phyloP scores from a whole-genome alignment of 371 early-diverging fungal species.

The Lichtheimia hyalospora region DNA sequence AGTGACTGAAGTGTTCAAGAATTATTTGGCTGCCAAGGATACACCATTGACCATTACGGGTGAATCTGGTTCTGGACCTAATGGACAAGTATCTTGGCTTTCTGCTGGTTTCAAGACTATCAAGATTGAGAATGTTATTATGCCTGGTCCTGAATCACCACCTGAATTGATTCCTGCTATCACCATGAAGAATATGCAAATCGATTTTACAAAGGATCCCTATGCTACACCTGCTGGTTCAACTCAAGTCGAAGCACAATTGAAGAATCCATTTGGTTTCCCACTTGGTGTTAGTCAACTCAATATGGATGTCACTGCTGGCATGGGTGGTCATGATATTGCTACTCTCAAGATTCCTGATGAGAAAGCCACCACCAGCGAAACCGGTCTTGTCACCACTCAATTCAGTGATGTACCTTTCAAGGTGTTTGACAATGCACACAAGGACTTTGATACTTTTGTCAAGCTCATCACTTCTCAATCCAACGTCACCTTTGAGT shows the following conservation, averaged over 20 bases:
- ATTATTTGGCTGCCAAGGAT: slow-evolving; percentile 50
- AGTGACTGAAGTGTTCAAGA: slow-evolving; percentile 53
- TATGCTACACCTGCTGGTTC: slow-evolving; percentile 56
- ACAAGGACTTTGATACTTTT: slow-evolving; percentile 42
- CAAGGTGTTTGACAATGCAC: slow-evolving; percentile 28
- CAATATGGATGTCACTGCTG: slow-evolving; percentile 44
- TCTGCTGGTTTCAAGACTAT: slow-evolving; percentile 54
- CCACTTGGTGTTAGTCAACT: slow-evolving; percentile 51
- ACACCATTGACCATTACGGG: slow-evolving; percentile 52
- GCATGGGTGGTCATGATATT: slow-evolving; percentile 27
- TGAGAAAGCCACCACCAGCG: slow-evolving; percentile 43
- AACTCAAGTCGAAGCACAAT: slow-evolving; percentile 45
- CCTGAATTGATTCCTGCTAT: slow-evolving; percentile 22
- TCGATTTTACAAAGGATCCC: slow-evolving; percentile 57
- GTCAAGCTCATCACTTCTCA: slow-evolving; percentile 45
- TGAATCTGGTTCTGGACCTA: slow-evolving; percentile 50
- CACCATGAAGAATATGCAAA: slow-evolving; percentile 45
- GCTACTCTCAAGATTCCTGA: slow-evolving; percentile 52
- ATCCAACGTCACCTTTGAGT: slow-evolving; percentile 40
- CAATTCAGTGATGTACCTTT: slow-evolving; percentile 51
- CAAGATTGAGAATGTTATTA: slow-evolving; percentile 47
- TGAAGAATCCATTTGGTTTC: slow-evolving; percentile 63
- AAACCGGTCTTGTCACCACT: slow-evolving; percentile 41
- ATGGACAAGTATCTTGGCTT: slow-evolving; percentile 60
- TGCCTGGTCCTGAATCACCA: slow-evolving; percentile 25